Evolutionary conservation across 495 filamentous ascomycete species (phyloP).

Genomic region (Halenospora varia): DNA sequence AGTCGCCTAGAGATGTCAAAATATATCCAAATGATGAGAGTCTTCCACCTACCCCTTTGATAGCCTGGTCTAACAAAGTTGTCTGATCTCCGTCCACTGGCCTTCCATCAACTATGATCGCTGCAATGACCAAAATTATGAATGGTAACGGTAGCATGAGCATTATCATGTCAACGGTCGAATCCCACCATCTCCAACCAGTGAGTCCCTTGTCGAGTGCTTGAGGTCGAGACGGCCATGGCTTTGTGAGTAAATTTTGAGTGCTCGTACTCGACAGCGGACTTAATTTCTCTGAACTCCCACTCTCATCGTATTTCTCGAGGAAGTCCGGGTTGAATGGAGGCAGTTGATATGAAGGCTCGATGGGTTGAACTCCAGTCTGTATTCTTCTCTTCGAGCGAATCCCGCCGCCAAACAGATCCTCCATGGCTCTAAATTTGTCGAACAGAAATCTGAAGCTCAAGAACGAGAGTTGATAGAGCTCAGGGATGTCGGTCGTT

Average conservation of each 20-base stretch:
- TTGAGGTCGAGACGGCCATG: slow-evolving; percentile 19
- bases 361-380: background rate
- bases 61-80: slow-evolving; percentile 11
- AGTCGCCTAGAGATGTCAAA: slow-evolving; percentile 10
- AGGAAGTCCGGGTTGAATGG: background rate
- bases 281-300: background rate
- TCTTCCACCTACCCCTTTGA: slow-evolving; percentile 16
- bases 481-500: background rate
- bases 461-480: background rate
- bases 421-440: too few species aligned
- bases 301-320: background rate
- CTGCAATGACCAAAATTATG: slow-evolving; percentile 8
- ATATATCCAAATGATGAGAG: background rate
- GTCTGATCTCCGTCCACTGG: slow-evolving; percentile 2
- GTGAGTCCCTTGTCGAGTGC: slow-evolving; percentile 22
- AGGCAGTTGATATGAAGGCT: background rate
- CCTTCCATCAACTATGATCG: slow-evolving; percentile 14
- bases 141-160: slow-evolving; percentile 14
- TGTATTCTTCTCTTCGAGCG: background rate
- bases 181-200: slow-evolving; percentile 33
- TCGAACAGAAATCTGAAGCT: too few species aligned
- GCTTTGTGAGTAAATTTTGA: slow-evolving; percentile 13
- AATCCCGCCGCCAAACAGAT: background rate
- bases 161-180: slow-evolving; percentile 12
- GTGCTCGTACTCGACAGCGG: background rate